Percentiles rank a stretch among this genome's conserved stretches.
These are phyloP conservation scores for Schwanniomyces pseudopolymorphus DNA, from an alignment of 805 yeast species.

Conservation along the genomic window DNA sequence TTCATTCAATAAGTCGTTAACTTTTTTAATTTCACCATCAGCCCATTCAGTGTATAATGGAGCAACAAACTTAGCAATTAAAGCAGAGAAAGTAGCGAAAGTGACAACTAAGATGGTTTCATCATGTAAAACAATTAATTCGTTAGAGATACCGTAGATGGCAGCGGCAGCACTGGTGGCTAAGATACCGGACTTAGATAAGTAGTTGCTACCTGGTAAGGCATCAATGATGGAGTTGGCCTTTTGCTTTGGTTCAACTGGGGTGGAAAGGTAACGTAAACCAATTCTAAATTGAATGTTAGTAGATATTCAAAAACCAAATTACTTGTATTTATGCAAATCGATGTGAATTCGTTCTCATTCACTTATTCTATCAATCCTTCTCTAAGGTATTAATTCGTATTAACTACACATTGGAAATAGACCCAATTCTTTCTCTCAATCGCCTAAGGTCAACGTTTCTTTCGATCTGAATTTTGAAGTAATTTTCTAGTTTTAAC, in stretches of 20 bases:
- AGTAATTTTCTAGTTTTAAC: background rate
- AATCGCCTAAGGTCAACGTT: background rate
- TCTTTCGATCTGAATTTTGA: background rate
- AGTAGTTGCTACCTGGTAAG: constrained; percentile 83
- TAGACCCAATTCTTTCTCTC: background rate
- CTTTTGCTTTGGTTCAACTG: constrained; percentile 84
- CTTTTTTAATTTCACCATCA: constrained; percentile 76
- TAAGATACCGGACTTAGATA: constrained; percentile 91
- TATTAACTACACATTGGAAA: background rate
- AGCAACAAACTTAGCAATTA: constrained; percentile 83
- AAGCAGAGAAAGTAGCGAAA: constrained; percentile 72
- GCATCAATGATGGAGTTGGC: constrained; percentile 89
- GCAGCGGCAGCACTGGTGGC: constrained; percentile 96
- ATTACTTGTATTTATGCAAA: background rate
- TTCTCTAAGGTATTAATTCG: background rate
- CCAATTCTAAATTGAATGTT: constrained; percentile 47
- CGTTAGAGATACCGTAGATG: constrained; percentile 90
- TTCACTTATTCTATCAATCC: background rate
- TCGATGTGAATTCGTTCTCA: background rate
- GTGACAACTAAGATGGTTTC: constrained; percentile 85
- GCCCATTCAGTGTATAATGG: constrained; percentile 97
- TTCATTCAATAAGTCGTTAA: constrained; percentile 76
- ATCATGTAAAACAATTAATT: constrained; percentile 88
- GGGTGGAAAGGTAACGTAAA: constrained; percentile 64
- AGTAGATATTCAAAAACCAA: constrained; percentile 18